phyloP scores from a whole-genome alignment of 371 early-diverging fungal genomes.

The Funneliformis caledonium region DNA sequence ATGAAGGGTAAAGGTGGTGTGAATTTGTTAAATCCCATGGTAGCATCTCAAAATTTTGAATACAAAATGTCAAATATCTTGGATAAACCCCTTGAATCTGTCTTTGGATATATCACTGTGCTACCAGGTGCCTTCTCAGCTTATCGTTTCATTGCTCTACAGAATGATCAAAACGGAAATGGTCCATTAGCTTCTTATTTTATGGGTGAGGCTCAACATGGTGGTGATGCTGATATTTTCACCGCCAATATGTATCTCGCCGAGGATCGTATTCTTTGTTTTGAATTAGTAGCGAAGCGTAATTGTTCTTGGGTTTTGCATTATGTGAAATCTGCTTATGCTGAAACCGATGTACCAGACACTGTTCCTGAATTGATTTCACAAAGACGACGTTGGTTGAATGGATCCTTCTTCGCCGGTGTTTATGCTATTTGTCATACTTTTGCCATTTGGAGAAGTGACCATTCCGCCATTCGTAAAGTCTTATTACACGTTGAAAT shows the following conservation, averaged over 20 bases:
- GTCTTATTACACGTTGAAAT: conserved; percentile 69
- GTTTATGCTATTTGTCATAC: conserved; percentile 79
- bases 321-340: conserved; percentile 72
- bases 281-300: conserved; percentile 73
- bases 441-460: conserved; percentile 75
- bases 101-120: conserved; percentile 89
- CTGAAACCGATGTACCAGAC: conserved; percentile 76
- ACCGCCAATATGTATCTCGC: conserved; percentile 81
- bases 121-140: conserved; percentile 92
- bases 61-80: conserved; percentile 93
- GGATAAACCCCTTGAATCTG: conserved; percentile 90
- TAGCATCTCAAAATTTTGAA: conserved; percentile 93
- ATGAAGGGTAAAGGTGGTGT: conserved; percentile 76
- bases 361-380: conserved; percentile 70
- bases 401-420: conserved; percentile 76
- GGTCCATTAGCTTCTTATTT: conserved; percentile 85
- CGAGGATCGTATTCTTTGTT: conserved; percentile 79
- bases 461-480: conserved; percentile 66
- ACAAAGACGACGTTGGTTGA: conserved; percentile 76
- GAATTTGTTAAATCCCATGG: conserved; percentile 83
- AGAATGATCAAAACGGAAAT: conserved; percentile 59
- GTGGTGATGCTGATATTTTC: conserved; percentile 49
- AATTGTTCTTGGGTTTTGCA: conserved; percentile 68
- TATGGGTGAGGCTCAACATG: conserved; percentile 81
- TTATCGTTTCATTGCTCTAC: conserved; percentile 82